Percentiles rank a stretch among this genome's conserved stretches.
Evolutionary conservation across 176 grass and related monocot genomes (phyloP).

Genomic region (Triticum urartu): DNA sequence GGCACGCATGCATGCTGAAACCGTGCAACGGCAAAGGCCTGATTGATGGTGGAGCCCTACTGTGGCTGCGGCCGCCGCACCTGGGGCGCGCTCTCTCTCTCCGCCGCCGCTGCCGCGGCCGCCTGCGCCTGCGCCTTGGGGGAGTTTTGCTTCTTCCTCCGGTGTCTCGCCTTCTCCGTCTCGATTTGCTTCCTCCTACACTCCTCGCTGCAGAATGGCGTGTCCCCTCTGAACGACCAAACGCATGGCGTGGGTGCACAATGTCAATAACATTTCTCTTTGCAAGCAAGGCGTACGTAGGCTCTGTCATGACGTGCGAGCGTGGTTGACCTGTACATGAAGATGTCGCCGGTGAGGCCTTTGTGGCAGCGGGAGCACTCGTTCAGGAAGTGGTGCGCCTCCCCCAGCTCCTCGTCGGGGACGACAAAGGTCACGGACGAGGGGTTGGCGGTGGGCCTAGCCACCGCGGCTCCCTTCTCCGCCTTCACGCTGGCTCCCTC

Average conservation of each 20-base stretch:
- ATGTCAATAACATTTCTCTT: not conserved
- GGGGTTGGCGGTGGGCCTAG: constrained; percentile 4
- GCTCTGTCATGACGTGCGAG: not conserved
- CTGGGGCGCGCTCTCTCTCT: constrained; percentile 27
- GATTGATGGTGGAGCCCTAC: constrained; percentile 14
- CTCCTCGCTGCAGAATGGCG: constrained; percentile 92
- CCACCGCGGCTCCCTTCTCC: constrained; percentile 1
- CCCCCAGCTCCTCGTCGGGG: constrained; percentile 41
- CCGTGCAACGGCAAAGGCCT: not conserved
- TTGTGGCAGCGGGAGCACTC: constrained; percentile 55
- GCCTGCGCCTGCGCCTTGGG: constrained; percentile 21
- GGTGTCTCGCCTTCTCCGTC: constrained; percentile 43
- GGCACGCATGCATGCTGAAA: not conserved
- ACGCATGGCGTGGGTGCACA: not conserved
- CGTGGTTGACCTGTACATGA: constrained; percentile 48
- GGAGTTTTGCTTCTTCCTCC: constrained; percentile 52
- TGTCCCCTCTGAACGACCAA: constrained; percentile 59
- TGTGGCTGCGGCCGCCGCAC: constrained; percentile 25
- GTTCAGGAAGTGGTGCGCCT: constrained; percentile 50
- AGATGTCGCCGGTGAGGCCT: constrained; percentile 57
- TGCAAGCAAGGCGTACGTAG: not conserved
- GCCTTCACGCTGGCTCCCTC: not conserved
- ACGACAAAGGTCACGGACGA: constrained; percentile 41
- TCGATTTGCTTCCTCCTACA: constrained; percentile 88
- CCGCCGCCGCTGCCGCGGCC: not conserved